Base-by-base conservation (phyloP, 768 basidiomycete species). In the Amanita muscaria region DNA sequence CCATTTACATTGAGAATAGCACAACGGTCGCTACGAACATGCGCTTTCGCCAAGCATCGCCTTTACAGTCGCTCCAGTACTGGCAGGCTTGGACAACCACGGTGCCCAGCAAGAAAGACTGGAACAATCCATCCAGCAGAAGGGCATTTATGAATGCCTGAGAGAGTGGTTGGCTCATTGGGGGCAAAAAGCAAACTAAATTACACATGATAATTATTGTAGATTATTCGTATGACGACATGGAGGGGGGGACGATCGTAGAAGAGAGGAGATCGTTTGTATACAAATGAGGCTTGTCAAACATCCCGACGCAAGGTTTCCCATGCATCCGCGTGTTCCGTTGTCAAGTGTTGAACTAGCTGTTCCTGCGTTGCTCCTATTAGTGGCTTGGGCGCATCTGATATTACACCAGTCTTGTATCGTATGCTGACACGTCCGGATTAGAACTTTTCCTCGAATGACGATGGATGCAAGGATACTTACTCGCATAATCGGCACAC, bases 401-500 rank as follows among this genome's bases (percentile, higher is more conserved):
- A 42, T 2, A 53, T 47, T 24, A 57, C 51, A 12, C 65, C 64
- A 30, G 51, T 45, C 3, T 54, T 43, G 44, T 62, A 64, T 19
- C 72, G 69, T 31, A 58, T 51, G 14, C 74, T 74, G 44, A 3
- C n/a, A n/a, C 43, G 42, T 38, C 15, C 5, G 24, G n/a, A 34
- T 40, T 33, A 40, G 15, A 27, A 32, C 19, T 11, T 37, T 40
- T 38, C 4, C 16, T 15, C 31, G 23, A 21, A 16, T 36, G 16
- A 8, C 27, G n/a, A 15, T 21, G 5, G 12, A 6, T n/a, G 19
- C 32, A 23, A 25, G 24, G 49, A 23, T 40, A 67, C 78, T 58
- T 43, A 77, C 80, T 61, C 51, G 71, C 80, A 82, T 27, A 77
- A 60, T 39, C 55, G 62, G 46, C 79, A 81, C 32, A 62, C 64